Evolutionary conservation across 768 basidiomycete genomes (phyloP).

Genomic region (Tricholoma terreum): DNA sequence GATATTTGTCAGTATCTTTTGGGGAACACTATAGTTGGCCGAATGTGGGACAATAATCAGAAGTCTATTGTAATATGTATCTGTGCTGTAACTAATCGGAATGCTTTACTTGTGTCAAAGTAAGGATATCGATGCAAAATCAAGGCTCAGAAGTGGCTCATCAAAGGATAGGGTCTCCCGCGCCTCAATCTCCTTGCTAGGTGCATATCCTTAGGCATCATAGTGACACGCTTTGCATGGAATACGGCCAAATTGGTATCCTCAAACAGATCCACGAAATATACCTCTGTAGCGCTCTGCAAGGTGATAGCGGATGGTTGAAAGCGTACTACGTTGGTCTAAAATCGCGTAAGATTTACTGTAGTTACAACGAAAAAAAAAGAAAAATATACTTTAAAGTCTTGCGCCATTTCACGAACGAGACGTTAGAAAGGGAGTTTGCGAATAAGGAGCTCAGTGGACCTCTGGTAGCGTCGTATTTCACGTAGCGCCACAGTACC

Average conservation of each 20-base stretch:
- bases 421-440: slow-evolving; percentile 91
- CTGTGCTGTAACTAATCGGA: too few species aligned
- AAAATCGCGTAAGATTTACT: not conserved
- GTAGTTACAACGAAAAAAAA: not conserved
- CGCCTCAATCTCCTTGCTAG: slow-evolving; percentile 77
- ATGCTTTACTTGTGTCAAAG: not conserved
- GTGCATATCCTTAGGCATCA: slow-evolving; percentile 82
- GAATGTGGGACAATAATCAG: not conserved
- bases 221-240: slow-evolving; percentile 81
- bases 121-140: too few species aligned
- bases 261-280: slow-evolving; percentile 73
- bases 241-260: slow-evolving; percentile 82
- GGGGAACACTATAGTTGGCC: not conserved
- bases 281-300: slow-evolving; percentile 82
- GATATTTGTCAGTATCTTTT: not conserved
- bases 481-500: slow-evolving; percentile 90
- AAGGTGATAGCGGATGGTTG: slow-evolving; percentile 85
- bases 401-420: slow-evolving; percentile 87
- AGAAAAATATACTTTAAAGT: slow-evolving; percentile 66
- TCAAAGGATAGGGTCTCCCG: slow-evolving; percentile 39
- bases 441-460: slow-evolving; percentile 81
- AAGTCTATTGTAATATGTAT: not conserved
- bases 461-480: slow-evolving; percentile 87
- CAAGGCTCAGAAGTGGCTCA: not conserved
- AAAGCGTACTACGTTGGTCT: slow-evolving; percentile 81